Conservation (phyloP, 140 eudicot genomes). For the Anethum foeniculum region DNA sequence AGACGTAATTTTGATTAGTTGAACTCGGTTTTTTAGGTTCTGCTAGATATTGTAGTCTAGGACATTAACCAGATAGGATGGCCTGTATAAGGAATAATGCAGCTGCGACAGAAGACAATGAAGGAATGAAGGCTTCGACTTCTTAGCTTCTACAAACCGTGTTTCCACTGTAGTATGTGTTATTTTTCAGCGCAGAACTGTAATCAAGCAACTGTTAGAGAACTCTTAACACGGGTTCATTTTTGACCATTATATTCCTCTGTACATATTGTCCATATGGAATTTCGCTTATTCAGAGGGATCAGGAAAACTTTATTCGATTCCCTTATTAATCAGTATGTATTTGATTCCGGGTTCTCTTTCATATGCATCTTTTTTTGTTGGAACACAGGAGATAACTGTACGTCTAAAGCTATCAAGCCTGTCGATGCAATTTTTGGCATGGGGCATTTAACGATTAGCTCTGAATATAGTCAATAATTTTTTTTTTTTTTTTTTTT, state of each 20-base stretch:
- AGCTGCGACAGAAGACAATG: not conserved
- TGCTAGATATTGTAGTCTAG: not conserved
- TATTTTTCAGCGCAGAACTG: not conserved
- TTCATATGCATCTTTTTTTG: not conserved
- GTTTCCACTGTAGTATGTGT: not conserved
- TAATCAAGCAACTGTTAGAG: not conserved
- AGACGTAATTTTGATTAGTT: not conserved
- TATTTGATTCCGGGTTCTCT: not conserved
- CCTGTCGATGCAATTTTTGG: too few species aligned
- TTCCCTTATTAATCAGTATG: not conserved
- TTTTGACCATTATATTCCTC: constrained; percentile 3
- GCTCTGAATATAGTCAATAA: too few species aligned
- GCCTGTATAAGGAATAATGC: not conserved
- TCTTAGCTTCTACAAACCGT: not conserved
- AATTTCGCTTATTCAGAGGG: not conserved
- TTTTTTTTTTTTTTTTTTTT: too few species aligned
- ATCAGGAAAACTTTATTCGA: not conserved
- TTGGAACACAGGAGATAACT: not conserved
- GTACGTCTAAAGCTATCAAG: not conserved
- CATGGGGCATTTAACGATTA: too few species aligned
- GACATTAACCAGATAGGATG: not conserved
- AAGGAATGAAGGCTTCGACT: not conserved
- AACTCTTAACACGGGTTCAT: not conserved
- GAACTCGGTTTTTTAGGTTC: not conserved
- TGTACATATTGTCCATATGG: constrained; percentile 11